Percentiles rank a stretch among this genome's conserved stretches.
phyloP scores from a whole-genome alignment of 169 alveolate genomes.

The Cryptosporidium felis region DNA sequence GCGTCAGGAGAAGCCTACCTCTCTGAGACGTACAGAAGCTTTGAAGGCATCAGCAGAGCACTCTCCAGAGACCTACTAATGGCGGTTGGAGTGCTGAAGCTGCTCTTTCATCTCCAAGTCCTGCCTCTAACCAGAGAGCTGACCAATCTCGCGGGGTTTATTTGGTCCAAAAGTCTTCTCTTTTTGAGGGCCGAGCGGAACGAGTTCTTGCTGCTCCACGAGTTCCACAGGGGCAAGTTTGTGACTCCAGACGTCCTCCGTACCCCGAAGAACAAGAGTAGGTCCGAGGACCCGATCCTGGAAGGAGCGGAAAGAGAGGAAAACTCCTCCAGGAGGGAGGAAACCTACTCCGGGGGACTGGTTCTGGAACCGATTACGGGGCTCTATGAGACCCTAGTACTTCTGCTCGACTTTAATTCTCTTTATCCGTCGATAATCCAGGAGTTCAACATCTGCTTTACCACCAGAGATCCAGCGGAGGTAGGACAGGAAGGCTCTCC shows the following conservation, averaged over 20 bases:
- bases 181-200: slow-evolving; percentile 94
- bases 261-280: slow-evolving; percentile 51
- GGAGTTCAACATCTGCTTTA: slow-evolving; percentile 98
- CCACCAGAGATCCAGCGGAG: slow-evolving; percentile 88
- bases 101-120: slow-evolving; percentile 77
- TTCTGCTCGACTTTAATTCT: slow-evolving; percentile 97
- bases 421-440: slow-evolving; percentile 98
- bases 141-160: slow-evolving; percentile 95
- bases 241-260: slow-evolving; percentile 84
- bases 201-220: slow-evolving; percentile 94
- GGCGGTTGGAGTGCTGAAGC: slow-evolving; percentile 33
- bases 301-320: slow-evolving; percentile 77
- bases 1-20: background rate
- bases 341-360: slow-evolving; percentile 95
- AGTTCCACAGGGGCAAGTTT: slow-evolving; percentile 86
- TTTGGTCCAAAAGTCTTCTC: slow-evolving; percentile 90
- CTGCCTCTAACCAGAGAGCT: slow-evolving; percentile 95
- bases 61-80: background rate
- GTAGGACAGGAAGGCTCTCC: slow-evolving; percentile 71
- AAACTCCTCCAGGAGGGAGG: slow-evolving; percentile 75
- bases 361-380: slow-evolving; percentile 98
- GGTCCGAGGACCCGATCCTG: slow-evolving; percentile 70
- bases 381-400: slow-evolving; percentile 92
- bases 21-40: slow-evolving; percentile 1
- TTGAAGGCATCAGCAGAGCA: slow-evolving; percentile 4